These are phyloP conservation scores for Cercospora beticola DNA, from an alignment of 2,329 filamentous ascomycete species.

Conservation along the genomic window DNA sequence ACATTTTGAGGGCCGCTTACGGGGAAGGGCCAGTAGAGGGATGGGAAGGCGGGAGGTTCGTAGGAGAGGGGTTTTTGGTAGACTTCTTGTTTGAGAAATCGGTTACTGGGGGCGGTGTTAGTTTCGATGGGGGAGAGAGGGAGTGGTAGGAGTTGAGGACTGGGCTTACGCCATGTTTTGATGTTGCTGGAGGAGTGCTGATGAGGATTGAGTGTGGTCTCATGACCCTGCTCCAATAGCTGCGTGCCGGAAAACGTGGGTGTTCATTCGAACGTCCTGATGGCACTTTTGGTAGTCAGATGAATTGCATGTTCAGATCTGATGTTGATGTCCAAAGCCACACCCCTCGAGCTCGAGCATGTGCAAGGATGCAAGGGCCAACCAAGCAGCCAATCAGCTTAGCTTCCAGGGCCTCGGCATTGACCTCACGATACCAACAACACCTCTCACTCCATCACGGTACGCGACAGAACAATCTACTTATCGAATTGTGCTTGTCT, in stretches of 20 bases:
- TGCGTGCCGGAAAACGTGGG: no score
- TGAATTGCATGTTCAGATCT: not conserved
- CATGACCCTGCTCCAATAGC: not conserved
- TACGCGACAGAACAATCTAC: not conserved
- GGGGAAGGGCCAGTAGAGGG: conserved; percentile 72
- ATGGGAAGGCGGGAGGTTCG: conserved; percentile 70
- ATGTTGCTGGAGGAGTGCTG: not conserved
- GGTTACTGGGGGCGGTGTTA: conserved; percentile 26
- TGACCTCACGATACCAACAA: conserved; percentile 4
- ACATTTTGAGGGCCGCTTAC: conserved; percentile 56
- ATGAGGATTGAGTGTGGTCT: not conserved
- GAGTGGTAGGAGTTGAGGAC: not conserved
- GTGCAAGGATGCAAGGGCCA: not conserved
- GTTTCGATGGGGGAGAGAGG: not conserved
- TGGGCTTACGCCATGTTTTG: conserved; percentile 13
- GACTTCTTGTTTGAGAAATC: conserved; percentile 48
- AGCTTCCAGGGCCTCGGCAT: conserved; percentile 2
- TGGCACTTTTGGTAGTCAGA: not conserved
- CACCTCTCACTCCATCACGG: not conserved
- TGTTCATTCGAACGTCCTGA: not conserved
- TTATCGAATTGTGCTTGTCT: not conserved
- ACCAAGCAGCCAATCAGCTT: conserved; percentile 6
- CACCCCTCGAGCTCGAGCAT: not conserved
- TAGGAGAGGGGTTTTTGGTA: conserved; percentile 59
- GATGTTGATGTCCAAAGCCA: not conserved